A percentile compares a stretch with the other conserved stretches of the same genome.
Evolutionary conservation across 192 early-diverging fungal species (phyloP).

Genomic region (Rhizophlyctis rosea): DNA sequence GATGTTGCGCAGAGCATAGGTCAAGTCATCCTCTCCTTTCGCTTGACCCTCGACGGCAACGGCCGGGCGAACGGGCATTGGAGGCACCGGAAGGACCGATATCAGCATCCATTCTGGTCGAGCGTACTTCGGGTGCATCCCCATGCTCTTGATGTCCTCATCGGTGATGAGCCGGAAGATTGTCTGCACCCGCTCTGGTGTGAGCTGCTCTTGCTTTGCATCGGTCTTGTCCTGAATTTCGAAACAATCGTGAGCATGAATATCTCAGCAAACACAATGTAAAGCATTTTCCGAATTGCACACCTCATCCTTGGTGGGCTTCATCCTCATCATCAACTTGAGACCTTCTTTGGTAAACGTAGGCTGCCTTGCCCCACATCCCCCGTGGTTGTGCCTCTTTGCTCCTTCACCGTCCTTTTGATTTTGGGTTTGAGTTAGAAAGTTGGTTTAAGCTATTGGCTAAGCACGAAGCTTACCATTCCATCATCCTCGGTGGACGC

Average conservation of each 20-base stretch:
- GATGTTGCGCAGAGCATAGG: constrained; percentile 89
- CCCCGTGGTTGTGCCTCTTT: constrained; percentile 69
- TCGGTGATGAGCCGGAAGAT: constrained; percentile 85
- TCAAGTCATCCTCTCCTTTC: constrained; percentile 95
- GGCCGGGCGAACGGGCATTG: constrained; percentile 93
- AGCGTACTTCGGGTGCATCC: constrained; percentile 84
- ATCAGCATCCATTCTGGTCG: constrained; percentile 99
- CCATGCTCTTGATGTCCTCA: constrained; percentile 81
- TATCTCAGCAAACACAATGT: too few species aligned
- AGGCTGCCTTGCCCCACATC: constrained; percentile 84
- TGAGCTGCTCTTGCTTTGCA: constrained; percentile 44
- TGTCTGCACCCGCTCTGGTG: constrained; percentile 72
- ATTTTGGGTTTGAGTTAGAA: constrained; percentile 22
- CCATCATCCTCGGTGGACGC: constrained; percentile 61
- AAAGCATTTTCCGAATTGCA: too few species aligned
- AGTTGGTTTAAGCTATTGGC: too few species aligned
- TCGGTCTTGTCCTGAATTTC: constrained; percentile 23
- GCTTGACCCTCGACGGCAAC: constrained; percentile 87
- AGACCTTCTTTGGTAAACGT: constrained; percentile 76
- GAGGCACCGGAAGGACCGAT: constrained; percentile 91
- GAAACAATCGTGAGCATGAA: too few species aligned
- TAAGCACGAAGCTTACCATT: neutral
- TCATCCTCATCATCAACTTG: constrained; percentile 31
- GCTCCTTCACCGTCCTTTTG: constrained; percentile 24
- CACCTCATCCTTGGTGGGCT: neutral